A percentile compares a stretch with the other conserved stretches of the same genome.
Conservation (phyloP, 257 asterid species). For the Solanum rostratum region DNA sequence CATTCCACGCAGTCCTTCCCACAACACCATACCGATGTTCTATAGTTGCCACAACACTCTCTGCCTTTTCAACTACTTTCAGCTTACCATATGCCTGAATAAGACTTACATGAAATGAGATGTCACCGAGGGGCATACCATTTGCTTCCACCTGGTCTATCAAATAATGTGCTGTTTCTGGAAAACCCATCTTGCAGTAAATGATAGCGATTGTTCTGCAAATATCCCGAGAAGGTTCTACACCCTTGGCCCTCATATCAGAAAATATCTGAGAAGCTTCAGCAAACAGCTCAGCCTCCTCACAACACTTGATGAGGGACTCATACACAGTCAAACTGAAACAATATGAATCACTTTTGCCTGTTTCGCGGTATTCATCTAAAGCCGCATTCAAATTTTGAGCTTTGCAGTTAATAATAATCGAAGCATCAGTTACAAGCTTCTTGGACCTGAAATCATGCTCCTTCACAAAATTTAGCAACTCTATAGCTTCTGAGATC, state of each 20-base stretch:
- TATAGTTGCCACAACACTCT: slow-evolving; percentile 51
- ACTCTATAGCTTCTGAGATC: slow-evolving; percentile 60
- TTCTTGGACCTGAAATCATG: slow-evolving; percentile 40
- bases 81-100: slow-evolving; percentile 68
- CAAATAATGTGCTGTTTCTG: slow-evolving; percentile 77
- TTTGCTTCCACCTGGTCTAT: slow-evolving; percentile 44
- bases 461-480: slow-evolving; percentile 55
- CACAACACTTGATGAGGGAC: slow-evolving; percentile 52
- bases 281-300: slow-evolving; percentile 37
- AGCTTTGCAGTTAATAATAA: slow-evolving; percentile 78
- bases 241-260: slow-evolving; percentile 64
- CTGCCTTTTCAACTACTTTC: slow-evolving; percentile 75
- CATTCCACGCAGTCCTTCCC: slow-evolving; percentile 75
- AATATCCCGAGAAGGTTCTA: slow-evolving; percentile 55
- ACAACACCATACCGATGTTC: slow-evolving; percentile 33
- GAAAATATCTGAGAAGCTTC: slow-evolving; percentile 91
- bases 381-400: slow-evolving; percentile 64
- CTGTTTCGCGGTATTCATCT: slow-evolving; percentile 46
- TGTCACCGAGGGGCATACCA: slow-evolving; percentile 41
- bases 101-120: slow-evolving; percentile 40
- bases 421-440: slow-evolving; percentile 55
- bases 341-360: slow-evolving; percentile 13
- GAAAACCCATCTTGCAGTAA: slow-evolving; percentile 66
- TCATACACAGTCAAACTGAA: slow-evolving; percentile 54
- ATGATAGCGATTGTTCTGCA: slow-evolving; percentile 35